Percentiles rank a stretch among this genome's conserved stretches.
phyloP scores from a whole-genome alignment of 1,139 yeast genomes.

The Arxiozyma telluris region DNA sequence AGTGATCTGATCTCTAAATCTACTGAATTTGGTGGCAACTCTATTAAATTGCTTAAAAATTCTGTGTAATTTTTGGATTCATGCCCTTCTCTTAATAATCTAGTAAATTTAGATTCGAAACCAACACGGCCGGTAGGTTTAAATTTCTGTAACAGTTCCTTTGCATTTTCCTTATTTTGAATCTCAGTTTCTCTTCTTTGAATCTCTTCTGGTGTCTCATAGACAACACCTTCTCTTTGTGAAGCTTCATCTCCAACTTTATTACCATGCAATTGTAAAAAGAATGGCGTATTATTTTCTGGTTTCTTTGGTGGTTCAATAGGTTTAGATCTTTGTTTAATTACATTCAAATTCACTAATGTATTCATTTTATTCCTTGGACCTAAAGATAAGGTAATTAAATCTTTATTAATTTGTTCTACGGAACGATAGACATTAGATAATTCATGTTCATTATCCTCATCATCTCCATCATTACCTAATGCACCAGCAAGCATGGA shows the following conservation, averaged over 20 bases:
- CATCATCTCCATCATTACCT: conserved; percentile 27
- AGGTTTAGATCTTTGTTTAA: conserved; percentile 82
- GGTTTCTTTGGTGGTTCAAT: conserved; percentile 83
- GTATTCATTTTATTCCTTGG: conserved; percentile 77
- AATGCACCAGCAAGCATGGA: conserved; percentile 75
- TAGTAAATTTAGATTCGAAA: conserved; percentile 73
- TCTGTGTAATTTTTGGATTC: conserved; percentile 35
- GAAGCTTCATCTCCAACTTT: conserved; percentile 63
- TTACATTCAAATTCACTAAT: conserved; percentile 70
- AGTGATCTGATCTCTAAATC: conserved; percentile 84
- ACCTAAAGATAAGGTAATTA: conserved; percentile 67
- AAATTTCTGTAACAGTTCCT: conserved; percentile 22
- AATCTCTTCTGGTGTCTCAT: conserved; percentile 15
- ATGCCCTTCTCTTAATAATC: conserved; percentile 46
- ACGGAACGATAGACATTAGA: conserved; percentile 43
- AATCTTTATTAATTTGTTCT: conserved; percentile 53
- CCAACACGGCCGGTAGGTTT: conserved; percentile 31
- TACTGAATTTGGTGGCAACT: conserved; percentile 65
- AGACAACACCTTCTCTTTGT: conserved; percentile 44
- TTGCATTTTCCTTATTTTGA: conserved; percentile 15
- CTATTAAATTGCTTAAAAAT: conserved; percentile 50
- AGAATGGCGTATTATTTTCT: conserved; percentile 64
- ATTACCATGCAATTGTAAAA: conserved; percentile 58
- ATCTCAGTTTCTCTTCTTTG: conserved; percentile 11
- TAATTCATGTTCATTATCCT: conserved; percentile 25